phyloP scores from a whole-genome alignment of 2,329 filamentous ascomycete genomes.

The Paecilomyces dactylethromorphus region DNA sequence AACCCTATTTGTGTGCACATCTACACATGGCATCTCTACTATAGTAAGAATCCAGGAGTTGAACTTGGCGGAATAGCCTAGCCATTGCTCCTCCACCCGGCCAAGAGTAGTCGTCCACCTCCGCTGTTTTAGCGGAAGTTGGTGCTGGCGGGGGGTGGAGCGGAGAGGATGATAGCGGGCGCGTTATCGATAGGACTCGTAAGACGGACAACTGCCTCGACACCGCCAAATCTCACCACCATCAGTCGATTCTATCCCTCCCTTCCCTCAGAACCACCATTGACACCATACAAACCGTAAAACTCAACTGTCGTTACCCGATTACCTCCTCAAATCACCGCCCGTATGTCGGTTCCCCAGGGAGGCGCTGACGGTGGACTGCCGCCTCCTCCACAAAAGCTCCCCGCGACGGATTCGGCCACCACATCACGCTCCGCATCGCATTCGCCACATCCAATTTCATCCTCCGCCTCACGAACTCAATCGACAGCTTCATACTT shows the following conservation, averaged over 20 bases:
- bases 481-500: conserved; percentile 41
- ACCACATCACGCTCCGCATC: background rate
- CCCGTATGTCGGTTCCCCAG: background rate
- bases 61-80: background rate
- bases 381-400: background rate
- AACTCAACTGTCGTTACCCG: background rate
- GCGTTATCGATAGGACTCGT: background rate
- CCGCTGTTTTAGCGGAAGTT: background rate
- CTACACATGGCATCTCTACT: background rate
- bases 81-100: background rate
- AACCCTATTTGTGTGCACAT: background rate
- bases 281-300: background rate
- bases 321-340: background rate
- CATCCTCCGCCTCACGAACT: conserved; percentile 10
- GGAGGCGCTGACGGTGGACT: background rate
- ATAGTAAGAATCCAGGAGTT: background rate
- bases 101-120: background rate
- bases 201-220: background rate
- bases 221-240: background rate
- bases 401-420: background rate
- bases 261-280: background rate
- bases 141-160: background rate
- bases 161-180: background rate
- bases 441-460: background rate
- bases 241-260: background rate